These are phyloP conservation scores for Phaffomyces opuntiae DNA, from an alignment of 805 yeast genomes.

Conservation along the genomic window DNA sequence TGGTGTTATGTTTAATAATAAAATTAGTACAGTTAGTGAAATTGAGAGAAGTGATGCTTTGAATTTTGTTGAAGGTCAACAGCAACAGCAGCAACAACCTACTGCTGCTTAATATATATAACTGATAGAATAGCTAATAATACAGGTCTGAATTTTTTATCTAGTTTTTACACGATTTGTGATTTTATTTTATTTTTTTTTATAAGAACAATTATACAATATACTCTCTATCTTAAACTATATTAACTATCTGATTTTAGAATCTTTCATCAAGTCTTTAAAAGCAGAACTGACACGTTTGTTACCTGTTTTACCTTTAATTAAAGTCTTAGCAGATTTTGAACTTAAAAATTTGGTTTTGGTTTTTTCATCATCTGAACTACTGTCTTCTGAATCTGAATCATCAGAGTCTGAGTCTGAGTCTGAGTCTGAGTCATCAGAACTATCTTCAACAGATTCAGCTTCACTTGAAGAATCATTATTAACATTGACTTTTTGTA, in stretches of 20 bases:
- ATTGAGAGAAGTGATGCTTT: constrained; percentile 70
- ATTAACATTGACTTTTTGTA: neutral
- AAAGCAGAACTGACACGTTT: constrained; percentile 36
- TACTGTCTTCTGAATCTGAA: constrained; percentile 18
- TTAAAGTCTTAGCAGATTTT: constrained; percentile 35
- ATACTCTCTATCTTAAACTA: neutral
- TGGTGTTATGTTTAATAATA: constrained; percentile 80
- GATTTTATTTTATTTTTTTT: neutral
- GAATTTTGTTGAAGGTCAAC: constrained; percentile 73
- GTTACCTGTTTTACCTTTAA: constrained; percentile 28
- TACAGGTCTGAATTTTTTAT: neutral
- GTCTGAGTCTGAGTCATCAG: neutral
- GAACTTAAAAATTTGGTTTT: constrained; percentile 33
- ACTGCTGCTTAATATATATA: neutral
- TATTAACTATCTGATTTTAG: constrained; percentile 17
- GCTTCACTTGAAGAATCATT: neutral
- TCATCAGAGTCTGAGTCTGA: constrained; percentile 7
- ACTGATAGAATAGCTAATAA: no score
- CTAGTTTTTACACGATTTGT: neutral
- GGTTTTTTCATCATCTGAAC: constrained; percentile 19
- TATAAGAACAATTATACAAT: neutral
- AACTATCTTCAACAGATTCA: constrained; percentile 7
- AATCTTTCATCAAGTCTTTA: constrained; percentile 41
- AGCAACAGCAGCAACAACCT: constrained; percentile 21
- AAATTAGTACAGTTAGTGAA: constrained; percentile 70